phyloP scores from a whole-genome alignment of 306 rosid genomes.

The Carpinus viminea region DNA sequence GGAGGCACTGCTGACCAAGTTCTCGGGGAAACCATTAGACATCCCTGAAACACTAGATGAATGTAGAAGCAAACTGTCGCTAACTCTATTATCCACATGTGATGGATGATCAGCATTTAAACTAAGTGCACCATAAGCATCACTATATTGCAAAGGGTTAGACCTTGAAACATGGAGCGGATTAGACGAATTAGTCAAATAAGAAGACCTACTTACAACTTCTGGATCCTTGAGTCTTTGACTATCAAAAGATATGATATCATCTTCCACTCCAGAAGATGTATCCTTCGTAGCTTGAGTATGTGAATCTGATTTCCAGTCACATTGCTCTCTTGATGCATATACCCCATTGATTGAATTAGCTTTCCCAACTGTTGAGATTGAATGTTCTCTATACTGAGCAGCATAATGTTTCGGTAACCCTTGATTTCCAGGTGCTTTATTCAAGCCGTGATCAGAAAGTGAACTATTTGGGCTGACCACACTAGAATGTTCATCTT shows the following conservation, averaged over 20 bases:
- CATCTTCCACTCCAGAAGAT: constrained; percentile 69
- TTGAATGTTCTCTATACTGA: constrained; percentile 38
- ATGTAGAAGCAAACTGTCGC: constrained; percentile 42
- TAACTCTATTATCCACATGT: constrained; percentile 37
- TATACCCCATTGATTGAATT: constrained; percentile 32
- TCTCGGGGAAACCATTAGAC: constrained; percentile 53
- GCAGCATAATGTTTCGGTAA: constrained; percentile 38
- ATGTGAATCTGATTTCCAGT: constrained; percentile 49
- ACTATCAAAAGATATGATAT: constrained; percentile 64
- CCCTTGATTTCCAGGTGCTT: constrained; percentile 42
- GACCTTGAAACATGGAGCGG: constrained; percentile 39
- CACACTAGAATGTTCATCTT: constrained; percentile 36
- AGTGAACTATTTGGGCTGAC: constrained; percentile 40
- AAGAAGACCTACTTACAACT: constrained; percentile 51
- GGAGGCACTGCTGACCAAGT: constrained; percentile 44
- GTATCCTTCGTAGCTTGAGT: constrained; percentile 29
- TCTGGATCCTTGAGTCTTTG: constrained; percentile 87
- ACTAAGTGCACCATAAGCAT: constrained; percentile 34
- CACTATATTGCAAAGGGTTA: constrained; percentile 38
- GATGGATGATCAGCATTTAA: constrained; percentile 39
- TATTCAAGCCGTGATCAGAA: constrained; percentile 38
- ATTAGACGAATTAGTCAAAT: constrained; percentile 45
- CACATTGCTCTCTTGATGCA: constrained; percentile 43
- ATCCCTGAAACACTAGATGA: constrained; percentile 38
- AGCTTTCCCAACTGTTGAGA: constrained; percentile 36